Evolutionary conservation across 2,329 filamentous ascomycete genomes (phyloP).

Genomic region (Sporothrix inflata): DNA sequence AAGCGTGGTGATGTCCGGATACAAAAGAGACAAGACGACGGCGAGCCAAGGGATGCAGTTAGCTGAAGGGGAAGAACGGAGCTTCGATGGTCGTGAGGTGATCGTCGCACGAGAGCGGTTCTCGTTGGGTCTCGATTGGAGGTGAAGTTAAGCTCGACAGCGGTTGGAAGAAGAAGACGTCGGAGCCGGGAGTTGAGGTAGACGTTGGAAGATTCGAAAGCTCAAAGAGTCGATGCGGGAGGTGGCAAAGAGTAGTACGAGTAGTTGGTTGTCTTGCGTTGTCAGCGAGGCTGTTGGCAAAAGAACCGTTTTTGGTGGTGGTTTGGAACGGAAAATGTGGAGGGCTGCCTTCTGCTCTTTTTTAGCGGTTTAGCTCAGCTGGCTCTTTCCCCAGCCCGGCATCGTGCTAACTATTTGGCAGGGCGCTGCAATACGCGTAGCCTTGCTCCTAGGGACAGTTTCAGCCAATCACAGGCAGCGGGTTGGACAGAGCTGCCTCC

Average conservation of each 20-base stretch:
- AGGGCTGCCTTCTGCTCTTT: not conserved
- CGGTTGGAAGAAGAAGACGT: not conserved
- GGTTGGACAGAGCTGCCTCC: not conserved
- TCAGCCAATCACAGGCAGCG: not conserved
- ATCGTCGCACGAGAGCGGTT: not conserved
- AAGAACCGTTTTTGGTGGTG: constrained; percentile 3
- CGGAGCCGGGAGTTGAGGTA: not conserved
- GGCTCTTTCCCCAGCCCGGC: not conserved
- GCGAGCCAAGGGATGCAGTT: constrained; percentile 6
- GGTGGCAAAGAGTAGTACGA: constrained; percentile 8
- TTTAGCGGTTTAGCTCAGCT: constrained; percentile 2
- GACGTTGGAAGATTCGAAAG: not conserved
- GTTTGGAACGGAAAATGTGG: not conserved
- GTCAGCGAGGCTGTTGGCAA: constrained; percentile 23
- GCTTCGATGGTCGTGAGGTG: not conserved
- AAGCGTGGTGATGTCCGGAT: not conserved
- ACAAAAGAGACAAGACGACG: not conserved
- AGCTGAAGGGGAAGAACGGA: not conserved
- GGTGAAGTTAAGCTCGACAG: not conserved
- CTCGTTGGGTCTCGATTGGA: not conserved
- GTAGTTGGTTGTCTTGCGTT: not conserved
- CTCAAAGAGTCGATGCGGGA: constrained; percentile 6
- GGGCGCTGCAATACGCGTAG: not conserved
- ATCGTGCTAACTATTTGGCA: not conserved
- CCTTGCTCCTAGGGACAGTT: not conserved